Conservation (phyloP, 345 rosid species). For the Lepidium africanum region DNA sequence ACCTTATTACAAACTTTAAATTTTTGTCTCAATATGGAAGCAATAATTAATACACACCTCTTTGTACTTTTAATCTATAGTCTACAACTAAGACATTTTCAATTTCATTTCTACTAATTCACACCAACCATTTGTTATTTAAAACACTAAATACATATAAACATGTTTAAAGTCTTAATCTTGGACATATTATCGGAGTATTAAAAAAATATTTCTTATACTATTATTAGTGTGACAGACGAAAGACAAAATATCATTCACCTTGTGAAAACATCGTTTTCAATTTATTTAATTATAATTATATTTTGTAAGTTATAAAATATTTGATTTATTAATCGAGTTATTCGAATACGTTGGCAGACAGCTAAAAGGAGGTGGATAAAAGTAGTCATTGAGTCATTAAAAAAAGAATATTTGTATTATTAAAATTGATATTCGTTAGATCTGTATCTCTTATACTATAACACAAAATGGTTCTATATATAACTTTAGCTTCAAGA, state of each 20-base stretch:
- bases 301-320: neutral
- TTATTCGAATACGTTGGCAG: conserved; percentile 29
- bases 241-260: neutral
- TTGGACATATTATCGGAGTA: too few relatives aligned
- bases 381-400: conserved; percentile 16
- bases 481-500: neutral
- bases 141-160: too few relatives aligned
- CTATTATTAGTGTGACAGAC: neutral
- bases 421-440: conserved; percentile 5
- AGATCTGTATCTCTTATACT: neutral
- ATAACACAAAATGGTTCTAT: neutral
- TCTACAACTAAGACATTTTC: too few relatives aligned
- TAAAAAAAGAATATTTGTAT: conserved; percentile 8
- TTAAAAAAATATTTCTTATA: neutral
- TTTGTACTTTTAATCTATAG: too few relatives aligned
- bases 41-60: too few relatives aligned
- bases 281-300: neutral
- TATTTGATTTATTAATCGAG: neutral
- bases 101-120: too few relatives aligned
- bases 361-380: conserved; percentile 32
- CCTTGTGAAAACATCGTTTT: neutral
- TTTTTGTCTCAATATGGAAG: too few relatives aligned
- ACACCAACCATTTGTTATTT: too few relatives aligned
- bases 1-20: too few relatives aligned
- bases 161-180: too few relatives aligned